Percentiles rank a stretch among this genome's conserved stretches.
These are phyloP conservation scores for Termitomyces heimii DNA, from an alignment of 768 basidiomycete genomes.

Conservation along the genomic window DNA sequence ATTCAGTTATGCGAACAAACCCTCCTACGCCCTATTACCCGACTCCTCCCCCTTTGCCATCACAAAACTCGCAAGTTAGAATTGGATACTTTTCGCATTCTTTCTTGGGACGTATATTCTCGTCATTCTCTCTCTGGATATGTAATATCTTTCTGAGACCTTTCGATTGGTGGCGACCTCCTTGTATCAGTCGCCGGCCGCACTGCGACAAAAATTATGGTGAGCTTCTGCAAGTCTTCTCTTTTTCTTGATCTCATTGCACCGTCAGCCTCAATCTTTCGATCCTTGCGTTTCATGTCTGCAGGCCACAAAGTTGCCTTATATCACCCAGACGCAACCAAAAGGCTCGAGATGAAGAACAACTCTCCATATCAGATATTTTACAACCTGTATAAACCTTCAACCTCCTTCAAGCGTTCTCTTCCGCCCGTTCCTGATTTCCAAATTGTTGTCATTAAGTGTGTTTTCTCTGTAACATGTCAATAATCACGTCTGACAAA, in stretches of 20 bases:
- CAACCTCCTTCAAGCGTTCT: conserved; percentile 76
- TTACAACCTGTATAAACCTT: conserved; percentile 90
- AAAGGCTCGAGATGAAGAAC: conserved; percentile 12
- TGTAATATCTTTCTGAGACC: conserved; percentile 21
- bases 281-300: conserved; percentile 65
- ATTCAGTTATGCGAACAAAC: conserved; percentile 72
- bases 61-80: conserved; percentile 9
- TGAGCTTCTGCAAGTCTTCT: conserved; percentile 20
- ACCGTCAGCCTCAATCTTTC: conserved; percentile 58
- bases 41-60: conserved; percentile 30
- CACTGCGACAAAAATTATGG: conserved; percentile 46
- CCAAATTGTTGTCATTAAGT: conserved; percentile 84
- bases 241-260: background rate
- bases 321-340: conserved; percentile 20
- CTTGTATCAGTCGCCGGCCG: conserved; percentile 43
- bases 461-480: background rate
- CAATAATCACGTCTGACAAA: background rate
- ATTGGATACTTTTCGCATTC: conserved; percentile 13
- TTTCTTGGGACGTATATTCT: conserved; percentile 27
- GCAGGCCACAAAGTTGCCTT: conserved; percentile 53
- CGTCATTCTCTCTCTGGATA: conserved; percentile 26
- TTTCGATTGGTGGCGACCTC: conserved; percentile 64
- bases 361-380: conserved; percentile 73
- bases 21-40: conserved; percentile 23
- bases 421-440: conserved; percentile 80